These are phyloP conservation scores for Trichoderma simmonsii DNA, from an alignment of 2,329 filamentous ascomycete species.

Conservation along the genomic window DNA sequence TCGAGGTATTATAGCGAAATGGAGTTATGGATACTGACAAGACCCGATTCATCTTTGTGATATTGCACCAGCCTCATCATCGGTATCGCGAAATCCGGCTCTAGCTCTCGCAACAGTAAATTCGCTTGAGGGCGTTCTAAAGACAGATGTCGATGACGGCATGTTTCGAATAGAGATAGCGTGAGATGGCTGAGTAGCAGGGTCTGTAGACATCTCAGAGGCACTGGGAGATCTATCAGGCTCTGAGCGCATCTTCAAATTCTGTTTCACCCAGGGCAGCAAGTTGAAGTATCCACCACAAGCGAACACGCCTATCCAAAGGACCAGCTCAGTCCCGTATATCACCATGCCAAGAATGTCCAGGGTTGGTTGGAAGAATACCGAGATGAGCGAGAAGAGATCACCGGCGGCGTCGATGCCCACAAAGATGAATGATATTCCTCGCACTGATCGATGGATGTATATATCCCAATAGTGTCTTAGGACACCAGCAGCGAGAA, in stretches of 20 bases:
- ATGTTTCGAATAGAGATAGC: slow-evolving; percentile 17
- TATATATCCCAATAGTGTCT: slow-evolving; percentile 70
- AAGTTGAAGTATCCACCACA: slow-evolving; percentile 65
- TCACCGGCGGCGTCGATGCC: slow-evolving; percentile 68
- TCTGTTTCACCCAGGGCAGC: slow-evolving; percentile 51
- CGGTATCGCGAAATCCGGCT: background rate
- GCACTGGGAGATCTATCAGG: background rate
- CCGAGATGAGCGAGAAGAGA: slow-evolving; percentile 61
- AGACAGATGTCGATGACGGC: slow-evolving; percentile 18
- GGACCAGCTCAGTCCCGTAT: slow-evolving; percentile 61
- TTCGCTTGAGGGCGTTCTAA: slow-evolving; percentile 18
- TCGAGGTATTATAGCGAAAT: background rate
- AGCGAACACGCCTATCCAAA: slow-evolving; percentile 66
- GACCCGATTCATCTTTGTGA: background rate
- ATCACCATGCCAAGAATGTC: slow-evolving; percentile 64
- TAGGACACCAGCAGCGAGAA: slow-evolving; percentile 64
- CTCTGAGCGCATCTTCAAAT: slow-evolving; percentile 15
- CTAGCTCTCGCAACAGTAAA: background rate
- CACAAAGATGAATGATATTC: slow-evolving; percentile 71
- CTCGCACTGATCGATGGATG: slow-evolving; percentile 60
- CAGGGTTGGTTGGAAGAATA: slow-evolving; percentile 58
- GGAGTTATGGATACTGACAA: background rate
- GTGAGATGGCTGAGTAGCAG: background rate
- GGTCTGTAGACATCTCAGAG: background rate
- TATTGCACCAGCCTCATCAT: background rate